Evolutionary conservation across 2,329 filamentous ascomycete species (phyloP).

Genomic region (Colletotrichum plurivorum): DNA sequence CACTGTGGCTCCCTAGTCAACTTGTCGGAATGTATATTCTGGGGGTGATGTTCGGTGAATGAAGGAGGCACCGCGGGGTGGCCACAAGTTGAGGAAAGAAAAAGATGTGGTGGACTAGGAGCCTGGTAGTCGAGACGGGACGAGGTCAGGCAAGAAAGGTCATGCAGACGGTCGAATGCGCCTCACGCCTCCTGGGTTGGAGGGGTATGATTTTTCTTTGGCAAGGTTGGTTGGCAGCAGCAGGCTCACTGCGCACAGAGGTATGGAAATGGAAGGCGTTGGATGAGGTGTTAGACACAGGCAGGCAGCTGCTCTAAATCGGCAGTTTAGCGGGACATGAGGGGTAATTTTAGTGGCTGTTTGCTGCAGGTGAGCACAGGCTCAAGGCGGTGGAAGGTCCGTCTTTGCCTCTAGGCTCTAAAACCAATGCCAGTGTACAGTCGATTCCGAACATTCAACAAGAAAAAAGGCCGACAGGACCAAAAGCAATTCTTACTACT

Average conservation of each 20-base stretch:
- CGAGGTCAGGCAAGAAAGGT: slow-evolving; percentile 15
- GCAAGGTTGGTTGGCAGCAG: slow-evolving; percentile 12
- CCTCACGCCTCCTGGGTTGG: slow-evolving; percentile 16
- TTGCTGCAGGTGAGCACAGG: slow-evolving; percentile 22
- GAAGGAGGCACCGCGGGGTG: neutral
- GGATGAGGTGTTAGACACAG: slow-evolving; percentile 8
- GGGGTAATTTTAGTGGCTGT: slow-evolving; percentile 39
- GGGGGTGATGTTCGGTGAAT: neutral
- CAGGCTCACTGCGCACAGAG: slow-evolving; percentile 13
- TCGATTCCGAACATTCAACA: too few species aligned
- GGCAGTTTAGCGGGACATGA: slow-evolving; percentile 39
- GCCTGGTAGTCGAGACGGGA: slow-evolving; percentile 18
- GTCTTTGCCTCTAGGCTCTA: neutral
- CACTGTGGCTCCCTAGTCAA: slow-evolving; percentile 7
- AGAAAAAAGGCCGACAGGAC: too few species aligned
- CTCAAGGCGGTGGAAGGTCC: slow-evolving; percentile 13
- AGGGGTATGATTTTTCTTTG: slow-evolving; percentile 1
- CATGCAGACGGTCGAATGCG: slow-evolving; percentile 22
- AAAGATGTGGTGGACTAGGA: slow-evolving; percentile 20
- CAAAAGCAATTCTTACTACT: too few species aligned
- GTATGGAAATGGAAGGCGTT: slow-evolving; percentile 15
- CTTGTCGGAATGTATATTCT: neutral
- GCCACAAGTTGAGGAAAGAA: slow-evolving; percentile 3
- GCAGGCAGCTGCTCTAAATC: slow-evolving; percentile 33
- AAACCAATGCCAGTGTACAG: too few species aligned